Evolutionary conservation across 2,329 filamentous ascomycete species (phyloP), one percentile per base, ranked within the genome.

Genomic region (Fusarium mundagurra): DNA sequence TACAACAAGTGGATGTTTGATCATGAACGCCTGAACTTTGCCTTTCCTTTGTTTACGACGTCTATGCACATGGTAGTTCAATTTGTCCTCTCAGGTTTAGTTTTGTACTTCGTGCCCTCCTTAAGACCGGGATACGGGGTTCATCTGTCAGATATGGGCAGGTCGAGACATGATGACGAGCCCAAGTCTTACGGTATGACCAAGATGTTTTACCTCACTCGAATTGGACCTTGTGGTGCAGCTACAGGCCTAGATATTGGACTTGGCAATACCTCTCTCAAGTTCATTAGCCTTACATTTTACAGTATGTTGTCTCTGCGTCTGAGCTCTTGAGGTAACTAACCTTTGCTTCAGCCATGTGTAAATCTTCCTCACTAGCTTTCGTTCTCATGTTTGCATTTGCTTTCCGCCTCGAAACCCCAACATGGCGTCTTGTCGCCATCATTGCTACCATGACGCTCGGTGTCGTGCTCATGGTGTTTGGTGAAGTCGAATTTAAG

Each of bases 1-100:
- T 99, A 98, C 87, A 99, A 99, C 88, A 98, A 98, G 86, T 98
- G 96, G 96, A 98, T 99, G 96, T 98, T 99, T 84, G 93, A 94
- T 79, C 89, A 92, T 71, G 89, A 92, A 76, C 91, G 93, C 75
- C 90, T 97, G 76, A 92, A 98, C 83, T 99, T 99, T 82, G 92
- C 94, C 59, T 98, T 96, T 79, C 96, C 96, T 44, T 89, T 99
- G 57, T 98, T 98, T 83, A 98, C 95, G 17, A 99, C 96, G 8
- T 94, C 94, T 73, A 87, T 96, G 82, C 96, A 99, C 85, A 98
- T 98, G 95, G 85, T 95, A 29, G 95, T 99, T 57, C 96, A 99
- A 81, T 98, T 98, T 83, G 83, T 87, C 22, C 90, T 98, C 47
- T 89, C 96, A 14, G 91, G 89, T 24, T 83, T 93, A 48, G 92